A percentile compares a stretch with the other conserved stretches of the same genome.
Evolutionary conservation across 495 filamentous ascomycete genomes (phyloP).

Genomic region (Echria macrotheca): DNA sequence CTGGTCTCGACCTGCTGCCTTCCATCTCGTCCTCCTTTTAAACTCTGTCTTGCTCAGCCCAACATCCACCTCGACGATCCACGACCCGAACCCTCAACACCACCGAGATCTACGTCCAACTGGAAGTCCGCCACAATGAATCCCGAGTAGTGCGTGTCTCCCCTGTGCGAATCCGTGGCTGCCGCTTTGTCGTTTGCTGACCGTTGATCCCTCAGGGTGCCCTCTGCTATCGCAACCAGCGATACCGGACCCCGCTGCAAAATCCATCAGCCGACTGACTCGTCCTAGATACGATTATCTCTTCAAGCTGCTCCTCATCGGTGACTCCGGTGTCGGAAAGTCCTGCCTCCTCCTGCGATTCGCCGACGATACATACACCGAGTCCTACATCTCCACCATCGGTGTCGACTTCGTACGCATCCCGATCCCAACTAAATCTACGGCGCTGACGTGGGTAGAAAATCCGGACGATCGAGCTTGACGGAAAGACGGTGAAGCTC

Average conservation of each 20-base stretch:
- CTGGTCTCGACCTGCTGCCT: constrained; percentile 20
- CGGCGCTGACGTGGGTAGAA: constrained; percentile 60
- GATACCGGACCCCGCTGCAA: too few species aligned
- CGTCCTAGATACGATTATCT: constrained; percentile 97
- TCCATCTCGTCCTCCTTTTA: constrained; percentile 21
- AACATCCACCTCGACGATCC: constrained; percentile 10
- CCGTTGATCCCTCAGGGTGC: background rate
- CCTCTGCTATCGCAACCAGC: background rate
- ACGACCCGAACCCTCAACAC: constrained; percentile 15
- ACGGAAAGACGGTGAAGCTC: constrained; percentile 98
- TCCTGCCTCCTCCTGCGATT: constrained; percentile 96
- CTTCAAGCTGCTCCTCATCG: constrained; percentile 99
- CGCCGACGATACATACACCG: constrained; percentile 99
- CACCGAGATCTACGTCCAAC: too few species aligned
- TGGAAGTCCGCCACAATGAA: constrained; percentile 69
- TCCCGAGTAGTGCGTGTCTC: constrained; percentile 79
- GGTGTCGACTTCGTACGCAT: constrained; percentile 92
- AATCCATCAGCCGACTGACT: too few species aligned
- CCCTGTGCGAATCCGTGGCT: constrained; percentile 13
- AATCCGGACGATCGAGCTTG: constrained; percentile 99
- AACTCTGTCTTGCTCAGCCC: constrained; percentile 11
- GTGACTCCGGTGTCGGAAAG: constrained; percentile 99
- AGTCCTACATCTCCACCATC: constrained; percentile 99
- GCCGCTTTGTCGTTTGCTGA: constrained; percentile 15
- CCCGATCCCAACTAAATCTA: too few species aligned